phyloP scores from a whole-genome alignment of 1,284 basidiomycete genomes.

The Testicularia cyperi region DNA sequence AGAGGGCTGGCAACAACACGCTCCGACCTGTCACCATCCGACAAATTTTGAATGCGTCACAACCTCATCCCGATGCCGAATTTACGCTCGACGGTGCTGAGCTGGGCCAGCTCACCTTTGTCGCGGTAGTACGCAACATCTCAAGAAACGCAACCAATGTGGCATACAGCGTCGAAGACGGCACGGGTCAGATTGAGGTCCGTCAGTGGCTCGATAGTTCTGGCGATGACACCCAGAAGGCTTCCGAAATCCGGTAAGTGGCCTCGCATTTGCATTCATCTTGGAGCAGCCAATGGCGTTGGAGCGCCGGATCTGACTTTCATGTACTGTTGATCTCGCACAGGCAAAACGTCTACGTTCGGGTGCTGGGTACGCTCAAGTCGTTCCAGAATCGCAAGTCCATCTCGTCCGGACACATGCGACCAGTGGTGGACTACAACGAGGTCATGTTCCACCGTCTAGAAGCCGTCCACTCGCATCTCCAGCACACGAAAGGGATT shows the following conservation, averaged over 20 bases:
- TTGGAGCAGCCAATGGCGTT: no score
- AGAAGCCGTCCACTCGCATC: conserved; percentile 64
- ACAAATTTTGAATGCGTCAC: conserved; percentile 75
- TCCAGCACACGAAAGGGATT: conserved; percentile 36
- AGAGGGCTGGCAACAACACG: conserved; percentile 48
- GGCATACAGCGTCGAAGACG: conserved; percentile 81
- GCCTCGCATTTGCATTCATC: no score
- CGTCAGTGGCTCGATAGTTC: conserved; percentile 81
- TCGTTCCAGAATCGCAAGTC: conserved; percentile 77
- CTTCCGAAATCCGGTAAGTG: conserved; percentile 49
- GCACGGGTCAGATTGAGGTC: conserved; percentile 82
- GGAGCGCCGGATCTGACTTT: no score
- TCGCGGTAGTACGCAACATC: conserved; percentile 77
- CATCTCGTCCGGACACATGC: conserved; percentile 64
- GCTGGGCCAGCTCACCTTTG: conserved; percentile 76
- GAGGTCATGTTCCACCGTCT: conserved; percentile 80
- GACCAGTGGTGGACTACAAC: conserved; percentile 69
- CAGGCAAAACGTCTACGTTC: conserved; percentile 77
- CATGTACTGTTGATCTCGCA: no score
- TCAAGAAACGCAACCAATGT: conserved; percentile 77
- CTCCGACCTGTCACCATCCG: conserved; percentile 82
- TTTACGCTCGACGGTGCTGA: conserved; percentile 80
- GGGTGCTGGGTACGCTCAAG: conserved; percentile 88
- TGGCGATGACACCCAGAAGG: conserved; percentile 62
- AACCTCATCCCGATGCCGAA: conserved; percentile 83